Percentiles rank a stretch among this genome's conserved stretches.
phyloP scores from a whole-genome alignment of 148 eudicot species.

The Gaultheria prostrata region DNA sequence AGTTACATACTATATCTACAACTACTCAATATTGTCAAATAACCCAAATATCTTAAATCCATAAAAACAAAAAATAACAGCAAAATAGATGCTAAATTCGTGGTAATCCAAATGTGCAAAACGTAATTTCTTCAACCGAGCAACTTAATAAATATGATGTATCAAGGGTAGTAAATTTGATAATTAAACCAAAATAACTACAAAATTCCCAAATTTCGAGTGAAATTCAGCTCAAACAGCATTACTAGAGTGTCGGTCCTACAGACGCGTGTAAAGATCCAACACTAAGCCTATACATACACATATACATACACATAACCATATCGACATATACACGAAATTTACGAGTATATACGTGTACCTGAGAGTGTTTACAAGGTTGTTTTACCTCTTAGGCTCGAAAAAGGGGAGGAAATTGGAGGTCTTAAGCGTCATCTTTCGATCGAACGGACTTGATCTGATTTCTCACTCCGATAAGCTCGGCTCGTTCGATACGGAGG shows the following conservation, averaged over 20 bases:
- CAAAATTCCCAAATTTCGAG: constrained; percentile 1
- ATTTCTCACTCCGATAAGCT: neutral
- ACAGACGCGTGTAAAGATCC: constrained; percentile 18
- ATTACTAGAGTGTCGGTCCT: constrained; percentile 12
- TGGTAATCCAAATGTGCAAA: neutral
- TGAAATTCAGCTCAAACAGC: constrained; percentile 16
- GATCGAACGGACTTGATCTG: constrained; percentile 19
- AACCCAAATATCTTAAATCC: neutral
- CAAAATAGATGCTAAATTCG: neutral
- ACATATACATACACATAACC: neutral
- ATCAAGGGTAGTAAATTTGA: neutral
- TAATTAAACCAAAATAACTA: neutral
- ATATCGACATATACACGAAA: neutral
- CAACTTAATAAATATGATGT: neutral
- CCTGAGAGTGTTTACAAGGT: neutral
- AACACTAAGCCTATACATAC: neutral
- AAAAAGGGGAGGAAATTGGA: constrained; percentile 25
- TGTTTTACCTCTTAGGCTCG: constrained; percentile 23
- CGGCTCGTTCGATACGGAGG: constrained; percentile 11
- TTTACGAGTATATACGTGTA: neutral
- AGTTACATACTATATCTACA: neutral
- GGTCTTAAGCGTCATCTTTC: constrained; percentile 15
- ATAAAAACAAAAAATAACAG: neutral
- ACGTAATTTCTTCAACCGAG: neutral
- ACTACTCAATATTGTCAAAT: neutral